phyloP scores from a whole-genome alignment of 805 yeast genomes.

The Wickerhamomyces sydowiorum region DNA sequence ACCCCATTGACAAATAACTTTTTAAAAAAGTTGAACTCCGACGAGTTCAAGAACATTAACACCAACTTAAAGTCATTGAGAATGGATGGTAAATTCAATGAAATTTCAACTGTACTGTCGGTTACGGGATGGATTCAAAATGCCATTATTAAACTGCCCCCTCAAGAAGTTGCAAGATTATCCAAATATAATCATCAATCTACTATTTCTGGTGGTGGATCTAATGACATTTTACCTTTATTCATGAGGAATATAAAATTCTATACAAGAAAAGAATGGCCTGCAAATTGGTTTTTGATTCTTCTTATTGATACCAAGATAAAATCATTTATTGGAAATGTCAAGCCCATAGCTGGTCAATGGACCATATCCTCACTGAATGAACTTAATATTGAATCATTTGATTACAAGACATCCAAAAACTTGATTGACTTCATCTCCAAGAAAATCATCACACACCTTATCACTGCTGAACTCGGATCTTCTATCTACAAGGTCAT shows the following conservation, averaged over 20 bases:
- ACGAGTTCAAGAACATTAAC: constrained; percentile 20
- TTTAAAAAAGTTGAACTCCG: constrained; percentile 20
- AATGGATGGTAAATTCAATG: constrained; percentile 25
- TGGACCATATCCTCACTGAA: constrained; percentile 13
- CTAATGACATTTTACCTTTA: background rate
- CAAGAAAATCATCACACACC: constrained; percentile 14
- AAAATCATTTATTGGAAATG: constrained; percentile 30
- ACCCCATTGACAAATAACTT: constrained; percentile 25
- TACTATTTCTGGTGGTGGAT: too few species aligned
- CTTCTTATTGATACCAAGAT: constrained; percentile 25
- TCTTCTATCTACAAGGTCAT: constrained; percentile 4
- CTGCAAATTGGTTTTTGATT: constrained; percentile 32
- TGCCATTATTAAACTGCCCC: constrained; percentile 43
- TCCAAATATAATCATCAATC: constrained; percentile 4
- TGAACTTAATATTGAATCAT: constrained; percentile 11
- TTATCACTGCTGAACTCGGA: constrained; percentile 11
- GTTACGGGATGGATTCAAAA: constrained; percentile 69
- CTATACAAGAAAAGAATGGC: constrained; percentile 30
- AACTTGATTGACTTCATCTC: constrained; percentile 8
- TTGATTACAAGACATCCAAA: constrained; percentile 21
- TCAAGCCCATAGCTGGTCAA: constrained; percentile 15
- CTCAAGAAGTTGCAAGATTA: constrained; percentile 37
- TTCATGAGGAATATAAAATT: constrained; percentile 24
- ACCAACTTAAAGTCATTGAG: constrained; percentile 14
- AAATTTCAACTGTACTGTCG: constrained; percentile 48